Evolutionary conservation across 805 yeast species (phyloP), one percentile per base, ranked within the genome.

Genomic region (Candida silvatica): DNA sequence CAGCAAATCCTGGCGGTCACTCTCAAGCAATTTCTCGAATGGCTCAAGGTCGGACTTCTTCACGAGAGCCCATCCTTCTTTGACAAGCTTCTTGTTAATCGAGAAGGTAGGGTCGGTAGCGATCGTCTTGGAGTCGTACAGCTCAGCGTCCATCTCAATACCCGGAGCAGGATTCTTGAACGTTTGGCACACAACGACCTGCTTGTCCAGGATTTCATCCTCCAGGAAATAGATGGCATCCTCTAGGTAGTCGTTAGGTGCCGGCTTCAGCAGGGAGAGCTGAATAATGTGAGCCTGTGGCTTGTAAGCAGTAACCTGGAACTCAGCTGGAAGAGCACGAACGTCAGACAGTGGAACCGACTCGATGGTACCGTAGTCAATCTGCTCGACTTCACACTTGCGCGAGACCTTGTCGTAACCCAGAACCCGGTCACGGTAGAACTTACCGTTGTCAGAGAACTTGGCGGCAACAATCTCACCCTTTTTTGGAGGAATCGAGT

Each of bases 351-450:
- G 47, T 9, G 67, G 41, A 7, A 75, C 74, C 20, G 51, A 47
- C 45, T 70, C 77, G 26, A 58, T 49, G 32, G 67, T 69, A 22
- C 87, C 87, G 40, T 70, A 74, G 51, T 80, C 88, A 31, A 79
- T 54, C 39, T 76, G 75, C 45, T 67, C 67, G 20, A 80, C 77
- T 36, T 66, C 68, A 47, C 56, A 72, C 36, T 56, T 54, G 37
- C 56, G 58, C 15, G 66, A 46, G 11, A 59, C 38, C 41, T 66
- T 67, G 43, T 75, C 79, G 37, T 60, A 59, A 18, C 59, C 53
- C 15, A 66, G 34, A 30, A 79, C 71, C 38, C 56, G 63, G 6
- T 77, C 86, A 46, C 88, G 71, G 58, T 69, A 75, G 48, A 52
- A 76, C 46, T 71, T 71, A 27, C 71, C 69, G 44, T 71, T 67